Percentiles rank a stretch among this genome's conserved stretches.
These are phyloP conservation scores for Diaporthe citrichinensis DNA, from an alignment of 2,329 filamentous ascomycete species.

Conservation along the genomic window DNA sequence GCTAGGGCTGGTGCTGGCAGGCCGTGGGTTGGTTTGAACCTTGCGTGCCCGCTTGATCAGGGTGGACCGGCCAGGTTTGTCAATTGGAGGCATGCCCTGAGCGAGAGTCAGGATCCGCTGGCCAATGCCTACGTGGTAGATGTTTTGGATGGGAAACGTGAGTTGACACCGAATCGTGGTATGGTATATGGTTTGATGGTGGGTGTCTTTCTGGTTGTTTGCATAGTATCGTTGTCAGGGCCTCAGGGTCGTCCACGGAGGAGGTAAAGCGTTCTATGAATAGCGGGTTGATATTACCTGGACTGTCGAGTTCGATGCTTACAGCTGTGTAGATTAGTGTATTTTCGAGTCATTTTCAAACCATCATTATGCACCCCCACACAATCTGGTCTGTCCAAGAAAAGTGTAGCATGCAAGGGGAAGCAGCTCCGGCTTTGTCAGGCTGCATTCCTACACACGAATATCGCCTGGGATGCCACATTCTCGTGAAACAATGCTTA, in stretches of 20 bases:
- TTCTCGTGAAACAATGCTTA: no score
- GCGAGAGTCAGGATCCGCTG: background rate
- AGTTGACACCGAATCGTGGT: background rate
- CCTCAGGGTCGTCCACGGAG: background rate
- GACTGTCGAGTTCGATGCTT: no score
- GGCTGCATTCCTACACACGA: background rate
- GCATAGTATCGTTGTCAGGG: background rate
- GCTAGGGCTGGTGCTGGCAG: background rate
- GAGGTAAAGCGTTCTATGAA: background rate
- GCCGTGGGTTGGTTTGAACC: conserved; percentile 5
- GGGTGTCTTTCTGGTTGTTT: background rate
- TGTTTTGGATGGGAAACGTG: background rate
- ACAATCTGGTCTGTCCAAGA: background rate
- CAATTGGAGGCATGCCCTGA: background rate
- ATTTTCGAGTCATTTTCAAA: background rate
- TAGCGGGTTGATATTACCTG: background rate
- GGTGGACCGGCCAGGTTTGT: background rate
- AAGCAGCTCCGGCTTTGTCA: no score
- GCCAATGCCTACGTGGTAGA: background rate
- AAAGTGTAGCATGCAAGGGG: no score
- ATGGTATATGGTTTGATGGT: background rate
- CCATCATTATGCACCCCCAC: background rate
- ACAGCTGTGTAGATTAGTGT: background rate
- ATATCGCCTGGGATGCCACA: background rate
- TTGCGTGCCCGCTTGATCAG: background rate